Base-by-base conservation (phyloP, 2,329 filamentous ascomycete genomes). In the Lachnum nothofagi region DNA sequence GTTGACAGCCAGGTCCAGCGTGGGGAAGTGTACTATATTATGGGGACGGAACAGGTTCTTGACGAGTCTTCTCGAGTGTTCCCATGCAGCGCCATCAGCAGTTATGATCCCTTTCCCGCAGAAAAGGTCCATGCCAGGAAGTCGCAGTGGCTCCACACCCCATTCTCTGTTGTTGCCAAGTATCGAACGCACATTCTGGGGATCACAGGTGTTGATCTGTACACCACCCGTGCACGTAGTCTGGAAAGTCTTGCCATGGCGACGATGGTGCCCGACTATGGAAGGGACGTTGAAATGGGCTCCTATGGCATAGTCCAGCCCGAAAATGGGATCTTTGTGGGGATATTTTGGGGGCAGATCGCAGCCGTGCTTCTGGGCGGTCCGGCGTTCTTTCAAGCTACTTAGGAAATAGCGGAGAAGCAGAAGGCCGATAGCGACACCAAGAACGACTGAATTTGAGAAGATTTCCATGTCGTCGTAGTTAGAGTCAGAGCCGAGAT, bases 121-220 rank as follows among this genome's bases (percentile, higher is more conserved):
- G 10, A 46, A 46, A 12, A 25, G 17, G 3, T 38, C 34, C 33
- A 46, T 38, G 14, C 20, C 34, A 17, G 43, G 43, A 31, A 46
- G 43, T 40, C 43, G 14, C 10, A 38, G 12, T 4, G 43, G 23
- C 14, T 37, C 33, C 23, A 39, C 22, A 3, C 34, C 43, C 34
- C 34, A 46, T 25, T 44, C 29, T 6, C 22, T 12, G n/a, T 38
- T 39, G 17, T n/a, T 14, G 9, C 17, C 22, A 9, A 39, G 10
- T 8, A 39, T 38, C 0, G 20, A 17, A 38, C 33, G 16, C 1
- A 7, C 9, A 12, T 38, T 46, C 7, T 25, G 22, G 16, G 17
- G 33, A 39, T 25, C 22, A 17, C 20, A 29, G 8, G 22, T 39
- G 5, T 39, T 27, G 23, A 46, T 38, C 16, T 46, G 20, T 24